A percentile compares a stretch with the other conserved stretches of the same genome.
phyloP scores from a whole-genome alignment of 306 rosid genomes.

The Lupinus albus region DNA sequence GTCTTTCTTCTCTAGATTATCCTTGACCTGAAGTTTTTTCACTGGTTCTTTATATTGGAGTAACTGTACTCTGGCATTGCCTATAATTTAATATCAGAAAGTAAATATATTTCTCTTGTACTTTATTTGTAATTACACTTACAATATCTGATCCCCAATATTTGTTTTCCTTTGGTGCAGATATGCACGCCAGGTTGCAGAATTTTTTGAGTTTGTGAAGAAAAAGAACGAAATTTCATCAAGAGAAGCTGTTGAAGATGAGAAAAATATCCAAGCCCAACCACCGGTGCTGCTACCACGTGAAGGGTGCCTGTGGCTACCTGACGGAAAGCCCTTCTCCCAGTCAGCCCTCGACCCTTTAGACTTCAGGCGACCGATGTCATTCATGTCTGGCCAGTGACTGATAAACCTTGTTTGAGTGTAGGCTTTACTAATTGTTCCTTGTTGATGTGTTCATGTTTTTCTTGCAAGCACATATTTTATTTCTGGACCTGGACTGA shows the following conservation, averaged over 20 bases:
- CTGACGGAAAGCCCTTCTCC: slow-evolving; percentile 66
- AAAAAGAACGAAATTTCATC: slow-evolving; percentile 61
- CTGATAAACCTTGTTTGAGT: not conserved
- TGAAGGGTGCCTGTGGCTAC: slow-evolving; percentile 73
- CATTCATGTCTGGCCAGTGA: slow-evolving; percentile 63
- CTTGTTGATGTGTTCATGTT: slow-evolving; percentile 39
- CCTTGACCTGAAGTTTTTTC: not conserved
- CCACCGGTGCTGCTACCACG: slow-evolving; percentile 62
- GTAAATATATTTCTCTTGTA: slow-evolving; percentile 1
- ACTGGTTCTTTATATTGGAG: not conserved
- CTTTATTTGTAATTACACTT: not conserved
- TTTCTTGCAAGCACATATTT: slow-evolving; percentile 55
- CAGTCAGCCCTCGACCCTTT: slow-evolving; percentile 57
- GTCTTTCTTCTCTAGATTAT: not conserved
- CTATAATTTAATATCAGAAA: not conserved
- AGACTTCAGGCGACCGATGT: slow-evolving; percentile 76
- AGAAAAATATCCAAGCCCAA: slow-evolving; percentile 53
- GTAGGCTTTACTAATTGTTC: slow-evolving; percentile 32
- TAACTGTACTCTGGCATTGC: not conserved
- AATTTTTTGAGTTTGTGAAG: slow-evolving; percentile 93
- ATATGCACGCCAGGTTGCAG: slow-evolving; percentile 93
- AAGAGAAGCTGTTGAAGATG: slow-evolving; percentile 49
- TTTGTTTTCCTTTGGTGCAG: slow-evolving; percentile 52
- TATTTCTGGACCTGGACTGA: slow-evolving; percentile 42
- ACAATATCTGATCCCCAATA: not conserved